These are phyloP conservation scores for Croton laevigatus DNA, from an alignment of 441 rosid genomes.

Conservation along the genomic window DNA sequence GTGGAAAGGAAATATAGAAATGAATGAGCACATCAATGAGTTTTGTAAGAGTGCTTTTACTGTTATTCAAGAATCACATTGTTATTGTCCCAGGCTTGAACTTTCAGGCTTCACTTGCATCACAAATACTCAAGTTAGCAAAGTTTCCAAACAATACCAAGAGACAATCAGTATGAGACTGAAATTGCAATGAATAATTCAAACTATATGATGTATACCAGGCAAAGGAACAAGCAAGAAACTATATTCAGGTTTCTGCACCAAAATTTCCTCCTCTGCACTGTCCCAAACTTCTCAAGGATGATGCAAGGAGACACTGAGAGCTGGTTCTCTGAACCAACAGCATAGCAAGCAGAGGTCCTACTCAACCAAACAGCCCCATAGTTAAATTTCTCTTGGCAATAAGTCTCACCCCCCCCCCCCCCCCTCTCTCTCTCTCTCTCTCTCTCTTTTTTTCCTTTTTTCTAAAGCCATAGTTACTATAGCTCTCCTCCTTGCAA, in stretches of 20 bases:
- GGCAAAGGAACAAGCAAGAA: not conserved
- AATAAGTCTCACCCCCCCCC: not conserved
- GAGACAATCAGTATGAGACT: not conserved
- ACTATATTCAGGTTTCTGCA: not conserved
- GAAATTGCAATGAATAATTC: not conserved
- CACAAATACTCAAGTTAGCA: not conserved
- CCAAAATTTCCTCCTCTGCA: not conserved
- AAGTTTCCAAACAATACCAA: not conserved
- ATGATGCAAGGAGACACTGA: not conserved
- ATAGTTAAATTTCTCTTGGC: not conserved
- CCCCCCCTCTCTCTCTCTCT: no score
- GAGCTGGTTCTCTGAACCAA: not conserved
- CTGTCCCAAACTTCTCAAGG: not conserved
- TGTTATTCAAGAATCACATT: no score
- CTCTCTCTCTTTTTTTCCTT: no score
- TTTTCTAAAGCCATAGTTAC: not conserved
- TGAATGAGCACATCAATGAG: no score
- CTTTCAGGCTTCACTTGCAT: not conserved
- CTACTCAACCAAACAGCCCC: not conserved
- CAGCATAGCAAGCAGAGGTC: not conserved
- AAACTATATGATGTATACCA: not conserved
- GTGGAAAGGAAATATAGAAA: no score
- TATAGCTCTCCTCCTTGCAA: not conserved
- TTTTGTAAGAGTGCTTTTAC: no score
- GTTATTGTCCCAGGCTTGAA: no score